Conservation (phyloP, 805 yeast genomes). For the Ogataea dorogensis region DNA sequence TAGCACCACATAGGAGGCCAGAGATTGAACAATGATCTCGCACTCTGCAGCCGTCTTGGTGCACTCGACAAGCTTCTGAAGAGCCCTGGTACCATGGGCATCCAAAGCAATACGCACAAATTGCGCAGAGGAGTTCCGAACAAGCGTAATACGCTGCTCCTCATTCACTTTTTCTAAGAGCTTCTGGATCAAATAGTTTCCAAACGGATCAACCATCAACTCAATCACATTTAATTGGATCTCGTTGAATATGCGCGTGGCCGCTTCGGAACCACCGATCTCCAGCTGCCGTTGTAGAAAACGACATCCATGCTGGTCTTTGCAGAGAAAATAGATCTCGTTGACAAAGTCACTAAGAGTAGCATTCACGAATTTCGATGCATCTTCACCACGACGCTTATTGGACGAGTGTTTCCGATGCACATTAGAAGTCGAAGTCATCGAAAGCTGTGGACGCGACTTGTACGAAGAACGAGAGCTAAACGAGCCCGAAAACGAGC, state of each 20-base stretch:
- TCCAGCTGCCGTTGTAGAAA: conserved; percentile 87
- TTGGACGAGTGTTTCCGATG: conserved; percentile 36
- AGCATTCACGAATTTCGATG: conserved; percentile 66
- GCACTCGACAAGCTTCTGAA: conserved; percentile 89
- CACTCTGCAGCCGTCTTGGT: conserved; percentile 71
- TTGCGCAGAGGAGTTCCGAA: conserved; percentile 68
- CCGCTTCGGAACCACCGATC: conserved; percentile 55
- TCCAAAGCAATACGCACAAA: conserved; percentile 81
- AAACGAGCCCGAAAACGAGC: conserved; percentile 1
- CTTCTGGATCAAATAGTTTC: conserved; percentile 93
- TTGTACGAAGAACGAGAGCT: conserved; percentile 7
- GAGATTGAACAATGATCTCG: conserved; percentile 39
- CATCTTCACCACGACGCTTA: conserved; percentile 57
- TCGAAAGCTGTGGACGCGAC: conserved; percentile 18
- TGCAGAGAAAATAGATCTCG: conserved; percentile 76
- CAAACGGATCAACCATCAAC: conserved; percentile 93
- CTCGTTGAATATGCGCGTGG: conserved; percentile 77
- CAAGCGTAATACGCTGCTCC: conserved; percentile 67
- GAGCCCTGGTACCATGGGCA: conserved; percentile 95
- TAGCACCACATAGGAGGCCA: conserved; percentile 64
- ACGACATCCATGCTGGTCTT: conserved; percentile 96
- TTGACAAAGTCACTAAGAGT: conserved; percentile 66
- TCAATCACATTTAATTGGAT: conserved; percentile 75
- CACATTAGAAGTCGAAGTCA: conserved; percentile 33
- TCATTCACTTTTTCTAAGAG: conserved; percentile 71